Percentiles rank a stretch among this genome's conserved stretches.
These are phyloP conservation scores for Tolypocladium amazonense DNA, from an alignment of 2,329 filamentous ascomycete species.

Conservation along the genomic window DNA sequence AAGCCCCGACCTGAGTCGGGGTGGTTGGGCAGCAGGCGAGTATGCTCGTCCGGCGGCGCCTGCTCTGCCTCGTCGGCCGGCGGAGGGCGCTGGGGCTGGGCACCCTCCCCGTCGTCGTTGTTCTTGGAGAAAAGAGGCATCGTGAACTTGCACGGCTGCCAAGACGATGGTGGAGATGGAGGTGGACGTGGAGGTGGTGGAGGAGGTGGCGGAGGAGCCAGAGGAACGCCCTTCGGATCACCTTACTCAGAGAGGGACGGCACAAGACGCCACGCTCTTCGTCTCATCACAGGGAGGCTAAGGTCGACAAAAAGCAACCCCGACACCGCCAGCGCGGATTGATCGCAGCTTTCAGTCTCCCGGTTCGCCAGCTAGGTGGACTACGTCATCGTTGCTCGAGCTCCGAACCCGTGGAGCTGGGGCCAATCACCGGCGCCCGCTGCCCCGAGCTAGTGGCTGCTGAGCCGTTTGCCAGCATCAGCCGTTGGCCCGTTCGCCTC, in stretches of 20 bases:
- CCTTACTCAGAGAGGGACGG: background rate
- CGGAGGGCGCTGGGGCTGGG: constrained; percentile 2
- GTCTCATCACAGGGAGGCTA: background rate
- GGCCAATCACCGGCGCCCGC: background rate
- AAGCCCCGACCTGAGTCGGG: constrained; percentile 35
- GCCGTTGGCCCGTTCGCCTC: background rate
- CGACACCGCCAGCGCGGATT: background rate
- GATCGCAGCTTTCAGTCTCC: background rate
- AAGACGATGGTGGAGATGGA: background rate
- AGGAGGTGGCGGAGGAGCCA: background rate
- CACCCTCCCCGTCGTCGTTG: constrained; percentile 9
- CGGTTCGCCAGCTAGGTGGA: background rate
- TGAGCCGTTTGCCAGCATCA: background rate
- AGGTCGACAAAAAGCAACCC: background rate
- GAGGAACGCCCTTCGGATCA: background rate
- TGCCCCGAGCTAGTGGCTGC: background rate
- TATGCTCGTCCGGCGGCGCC: constrained; percentile 38
- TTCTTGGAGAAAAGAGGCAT: constrained; percentile 24
- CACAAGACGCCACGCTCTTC: background rate
- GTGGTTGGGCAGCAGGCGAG: constrained; percentile 59
- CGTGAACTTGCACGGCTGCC: constrained; percentile 1
- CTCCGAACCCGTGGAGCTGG: background rate
- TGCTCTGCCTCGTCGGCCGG: constrained; percentile 14
- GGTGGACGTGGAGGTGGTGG: background rate
- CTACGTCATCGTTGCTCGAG: background rate